A percentile compares a stretch with the other conserved stretches of the same genome.
Conservation (phyloP, 176 grass and related monocot genomes). For the Carex pumila region DNA sequence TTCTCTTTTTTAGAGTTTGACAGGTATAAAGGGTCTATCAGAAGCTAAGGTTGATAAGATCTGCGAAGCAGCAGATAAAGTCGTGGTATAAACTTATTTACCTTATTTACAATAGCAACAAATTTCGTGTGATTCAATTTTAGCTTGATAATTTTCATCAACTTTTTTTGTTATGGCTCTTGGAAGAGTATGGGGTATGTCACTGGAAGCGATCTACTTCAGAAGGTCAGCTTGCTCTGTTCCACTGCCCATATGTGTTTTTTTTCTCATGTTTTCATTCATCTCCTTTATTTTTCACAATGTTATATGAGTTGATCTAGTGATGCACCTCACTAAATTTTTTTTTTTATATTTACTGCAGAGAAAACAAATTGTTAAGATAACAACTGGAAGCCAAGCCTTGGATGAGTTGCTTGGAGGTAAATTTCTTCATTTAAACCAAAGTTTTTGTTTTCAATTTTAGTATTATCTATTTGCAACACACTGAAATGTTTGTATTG, state of each 20-base stretch:
- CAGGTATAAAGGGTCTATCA: constrained; percentile 87
- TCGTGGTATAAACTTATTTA: constrained; percentile 43
- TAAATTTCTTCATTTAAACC: constrained; percentile 26
- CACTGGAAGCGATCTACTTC: constrained; percentile 72
- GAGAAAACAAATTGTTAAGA: constrained; percentile 69
- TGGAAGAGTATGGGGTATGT: constrained; percentile 65
- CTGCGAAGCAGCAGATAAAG: constrained; percentile 71
- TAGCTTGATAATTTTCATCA: constrained; percentile 15
- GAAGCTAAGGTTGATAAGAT: constrained; percentile 95
- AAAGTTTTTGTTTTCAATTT: neutral
- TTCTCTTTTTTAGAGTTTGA: constrained; percentile 44
- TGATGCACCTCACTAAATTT: neutral
- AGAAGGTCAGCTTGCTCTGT: constrained; percentile 39
- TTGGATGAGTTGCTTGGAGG: constrained; percentile 83
- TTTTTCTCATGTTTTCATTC: neutral
- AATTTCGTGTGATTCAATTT: neutral
- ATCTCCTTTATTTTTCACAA: neutral
- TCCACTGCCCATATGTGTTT: neutral
- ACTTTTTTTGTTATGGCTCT: neutral
- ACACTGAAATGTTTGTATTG: neutral
- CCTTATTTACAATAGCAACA: neutral
- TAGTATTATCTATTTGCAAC: neutral
- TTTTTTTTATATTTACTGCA: constrained; percentile 20
- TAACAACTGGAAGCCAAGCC: constrained; percentile 81
- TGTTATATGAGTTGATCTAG: neutral